phyloP scores from a whole-genome alignment of 257 asterid genomes.

The Lycium barbarum region DNA sequence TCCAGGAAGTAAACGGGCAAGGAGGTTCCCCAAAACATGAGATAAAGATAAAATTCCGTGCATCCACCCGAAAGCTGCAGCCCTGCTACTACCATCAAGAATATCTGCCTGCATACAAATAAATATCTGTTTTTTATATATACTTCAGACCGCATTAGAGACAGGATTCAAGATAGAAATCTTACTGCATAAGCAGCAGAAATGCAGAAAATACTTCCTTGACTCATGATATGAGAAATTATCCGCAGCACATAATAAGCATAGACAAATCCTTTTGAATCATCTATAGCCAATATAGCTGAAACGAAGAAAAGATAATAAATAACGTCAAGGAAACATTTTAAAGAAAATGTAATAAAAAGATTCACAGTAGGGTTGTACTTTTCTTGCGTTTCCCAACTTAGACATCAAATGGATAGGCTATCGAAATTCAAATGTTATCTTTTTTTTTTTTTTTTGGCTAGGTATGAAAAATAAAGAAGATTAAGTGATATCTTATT shows the following conservation, averaged over 20 bases:
- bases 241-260: slow-evolving; percentile 78
- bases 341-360: background rate
- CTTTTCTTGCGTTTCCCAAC: background rate
- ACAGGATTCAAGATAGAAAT: slow-evolving; percentile 22
- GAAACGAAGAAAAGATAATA: slow-evolving; percentile 35
- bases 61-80: slow-evolving; percentile 89
- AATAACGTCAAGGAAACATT: background rate
- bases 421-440: background rate
- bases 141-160: background rate
- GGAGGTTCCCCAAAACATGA: slow-evolving; percentile 78
- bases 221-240: slow-evolving; percentile 74
- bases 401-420: background rate
- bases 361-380: background rate
- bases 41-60: slow-evolving; percentile 87
- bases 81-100: slow-evolving; percentile 59
- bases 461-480: background rate
- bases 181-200: slow-evolving; percentile 90
- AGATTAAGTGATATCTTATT: background rate
- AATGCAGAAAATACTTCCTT: slow-evolving; percentile 93
- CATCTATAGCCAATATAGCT: slow-evolving; percentile 79
- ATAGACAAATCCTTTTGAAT: slow-evolving; percentile 76
- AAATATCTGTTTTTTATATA: background rate
- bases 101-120: slow-evolving; percentile 75
- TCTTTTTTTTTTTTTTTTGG: background rate
- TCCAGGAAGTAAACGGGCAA: slow-evolving; percentile 88